Percentiles rank a stretch among this genome's conserved stretches.
phyloP scores from a whole-genome alignment of 1,284 basidiomycete species.

The Flammula alnicola region DNA sequence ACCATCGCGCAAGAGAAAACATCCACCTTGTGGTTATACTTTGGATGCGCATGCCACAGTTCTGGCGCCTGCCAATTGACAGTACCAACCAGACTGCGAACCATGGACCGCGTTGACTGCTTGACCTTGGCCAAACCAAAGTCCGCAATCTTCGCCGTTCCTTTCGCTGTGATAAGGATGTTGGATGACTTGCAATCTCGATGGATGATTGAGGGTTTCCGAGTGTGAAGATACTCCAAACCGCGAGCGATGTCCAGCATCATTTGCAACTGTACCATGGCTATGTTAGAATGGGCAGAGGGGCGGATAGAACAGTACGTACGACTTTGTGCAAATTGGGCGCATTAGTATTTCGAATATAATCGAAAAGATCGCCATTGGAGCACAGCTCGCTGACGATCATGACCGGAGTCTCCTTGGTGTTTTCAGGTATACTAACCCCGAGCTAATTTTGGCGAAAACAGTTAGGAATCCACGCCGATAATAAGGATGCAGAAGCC shows the following conservation, averaged over 20 bases:
- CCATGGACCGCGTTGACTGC: constrained; percentile 96
- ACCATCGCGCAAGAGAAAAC: constrained; percentile 98
- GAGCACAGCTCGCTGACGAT: constrained; percentile 98
- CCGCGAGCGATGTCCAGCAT: constrained; percentile 96
- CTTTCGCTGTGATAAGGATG: constrained; percentile 92
- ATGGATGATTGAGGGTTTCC: constrained; percentile 94
- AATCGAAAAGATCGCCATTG: constrained; percentile 98
- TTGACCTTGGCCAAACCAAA: constrained; percentile 99
- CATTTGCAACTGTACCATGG: constrained; percentile 66
- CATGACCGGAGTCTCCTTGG: constrained; percentile 92
- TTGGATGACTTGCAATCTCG: constrained; percentile 99
- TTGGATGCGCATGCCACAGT: constrained; percentile 94
- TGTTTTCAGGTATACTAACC: constrained; percentile 94
- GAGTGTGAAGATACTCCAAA: constrained; percentile 92
- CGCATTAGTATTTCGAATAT: constrained; percentile 87
- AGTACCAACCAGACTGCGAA: constrained; percentile 94
- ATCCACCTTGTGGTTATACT: constrained; percentile 99
- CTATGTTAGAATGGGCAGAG: constrained; percentile 16
- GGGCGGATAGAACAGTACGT: constrained; percentile 40
- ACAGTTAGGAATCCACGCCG: background rate
- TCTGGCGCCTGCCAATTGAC: constrained; percentile 99
- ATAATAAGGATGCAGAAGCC: background rate
- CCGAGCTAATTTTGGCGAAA: constrained; percentile 64
- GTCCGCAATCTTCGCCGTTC: constrained; percentile 96
- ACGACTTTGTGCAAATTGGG: constrained; percentile 85